These are phyloP conservation scores for Dioszegia crocea DNA, from an alignment of 768 basidiomycete species.

Conservation along the genomic window DNA sequence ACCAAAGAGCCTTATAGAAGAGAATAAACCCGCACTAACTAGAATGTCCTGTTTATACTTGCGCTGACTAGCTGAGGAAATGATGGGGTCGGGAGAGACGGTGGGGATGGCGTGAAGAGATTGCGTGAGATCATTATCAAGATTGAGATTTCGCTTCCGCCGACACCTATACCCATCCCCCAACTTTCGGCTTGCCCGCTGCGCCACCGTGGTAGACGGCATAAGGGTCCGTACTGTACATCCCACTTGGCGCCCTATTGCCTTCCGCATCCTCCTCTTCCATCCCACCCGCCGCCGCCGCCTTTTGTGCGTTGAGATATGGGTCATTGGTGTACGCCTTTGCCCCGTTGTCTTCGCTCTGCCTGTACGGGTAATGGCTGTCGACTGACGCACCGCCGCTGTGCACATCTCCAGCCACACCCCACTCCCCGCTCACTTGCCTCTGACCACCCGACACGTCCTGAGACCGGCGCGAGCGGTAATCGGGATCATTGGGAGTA, in stretches of 20 bases:
- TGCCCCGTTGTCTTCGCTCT: background rate
- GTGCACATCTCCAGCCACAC: slow-evolving; percentile 21
- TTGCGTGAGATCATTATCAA: too few species aligned
- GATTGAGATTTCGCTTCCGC: too few species aligned
- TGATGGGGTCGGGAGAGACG: too few species aligned
- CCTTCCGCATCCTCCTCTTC: background rate
- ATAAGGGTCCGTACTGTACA: slow-evolving; percentile 35
- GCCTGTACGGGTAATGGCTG: background rate
- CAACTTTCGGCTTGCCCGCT: slow-evolving; percentile 4
- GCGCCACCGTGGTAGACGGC: slow-evolving; percentile 30
- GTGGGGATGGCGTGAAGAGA: too few species aligned
- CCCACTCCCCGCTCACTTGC: slow-evolving; percentile 37
- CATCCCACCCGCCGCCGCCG: background rate
- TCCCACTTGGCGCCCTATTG: slow-evolving; percentile 19
- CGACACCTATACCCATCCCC: slow-evolving; percentile 25
- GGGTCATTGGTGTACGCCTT: slow-evolving; percentile 22
- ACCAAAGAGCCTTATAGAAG: too few species aligned
- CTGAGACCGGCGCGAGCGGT: background rate
- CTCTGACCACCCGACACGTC: background rate
- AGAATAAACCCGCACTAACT: too few species aligned
- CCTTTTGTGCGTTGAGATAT: slow-evolving; percentile 9
- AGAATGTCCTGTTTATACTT: too few species aligned
- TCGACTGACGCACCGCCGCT: background rate
- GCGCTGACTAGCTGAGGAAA: too few species aligned
- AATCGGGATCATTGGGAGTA: slow-evolving; percentile 8